These are phyloP conservation scores for Xylaria hypoxylon DNA, from an alignment of 2,329 filamentous ascomycete species.

Conservation along the genomic window DNA sequence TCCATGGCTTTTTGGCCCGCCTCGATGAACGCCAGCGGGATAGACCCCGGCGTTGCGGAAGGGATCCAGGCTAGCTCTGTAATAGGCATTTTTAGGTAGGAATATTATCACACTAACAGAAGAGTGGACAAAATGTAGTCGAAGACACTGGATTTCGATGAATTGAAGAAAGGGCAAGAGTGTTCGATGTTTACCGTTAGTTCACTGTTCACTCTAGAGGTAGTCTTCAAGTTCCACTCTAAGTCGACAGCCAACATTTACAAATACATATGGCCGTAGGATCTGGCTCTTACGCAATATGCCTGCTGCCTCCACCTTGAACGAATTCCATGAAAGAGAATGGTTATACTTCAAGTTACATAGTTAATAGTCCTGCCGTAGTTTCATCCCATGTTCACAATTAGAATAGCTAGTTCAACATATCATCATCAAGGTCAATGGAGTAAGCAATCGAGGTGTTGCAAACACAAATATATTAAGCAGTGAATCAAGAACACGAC, in stretches of 20 bases:
- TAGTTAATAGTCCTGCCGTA: background rate
- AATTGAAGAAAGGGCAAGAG: background rate
- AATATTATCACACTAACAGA: background rate
- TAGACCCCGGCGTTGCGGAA: slow-evolving; percentile 33
- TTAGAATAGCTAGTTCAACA: background rate
- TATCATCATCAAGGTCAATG: background rate
- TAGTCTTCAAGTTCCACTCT: background rate
- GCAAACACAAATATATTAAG: background rate
- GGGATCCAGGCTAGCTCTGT: slow-evolving; percentile 42
- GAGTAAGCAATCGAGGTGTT: background rate
- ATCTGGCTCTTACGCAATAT: slow-evolving; percentile 21
- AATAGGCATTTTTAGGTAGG: slow-evolving; percentile 36
- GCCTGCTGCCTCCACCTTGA: slow-evolving; percentile 25
- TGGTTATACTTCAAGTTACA: background rate
- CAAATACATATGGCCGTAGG: background rate
- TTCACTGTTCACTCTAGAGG: background rate
- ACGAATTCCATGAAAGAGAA: background rate
- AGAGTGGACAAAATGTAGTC: background rate
- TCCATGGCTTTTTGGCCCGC: slow-evolving; percentile 24
- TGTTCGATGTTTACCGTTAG: background rate
- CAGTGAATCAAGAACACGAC: background rate
- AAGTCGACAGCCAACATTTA: background rate
- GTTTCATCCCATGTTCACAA: background rate
- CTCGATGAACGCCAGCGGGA: slow-evolving; percentile 33
- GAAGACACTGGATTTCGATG: no score